Evolutionary conservation across 163 green algal species (phyloP).

Genomic region (Volvox carteri): DNA sequence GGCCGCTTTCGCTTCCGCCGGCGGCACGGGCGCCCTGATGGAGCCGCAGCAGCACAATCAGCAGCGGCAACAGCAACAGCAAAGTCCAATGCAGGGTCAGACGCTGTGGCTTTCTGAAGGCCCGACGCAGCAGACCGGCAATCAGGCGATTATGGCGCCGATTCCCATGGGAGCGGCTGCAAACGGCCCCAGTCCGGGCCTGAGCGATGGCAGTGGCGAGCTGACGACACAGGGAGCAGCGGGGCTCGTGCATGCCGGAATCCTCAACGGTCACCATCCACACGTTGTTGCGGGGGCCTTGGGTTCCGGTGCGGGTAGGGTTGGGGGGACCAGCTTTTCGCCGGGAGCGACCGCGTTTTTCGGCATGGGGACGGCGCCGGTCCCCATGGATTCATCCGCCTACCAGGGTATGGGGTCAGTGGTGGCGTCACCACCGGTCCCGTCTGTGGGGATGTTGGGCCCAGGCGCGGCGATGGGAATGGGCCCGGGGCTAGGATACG

Average conservation of each 20-base stretch:
- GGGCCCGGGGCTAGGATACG: background rate
- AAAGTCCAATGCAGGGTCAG: background rate
- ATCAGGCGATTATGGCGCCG: background rate
- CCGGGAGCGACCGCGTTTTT: background rate
- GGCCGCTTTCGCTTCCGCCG: background rate
- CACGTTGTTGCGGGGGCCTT: no score
- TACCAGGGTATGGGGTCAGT: background rate
- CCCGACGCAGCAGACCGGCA: background rate
- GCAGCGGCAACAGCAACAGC: constrained; percentile 11
- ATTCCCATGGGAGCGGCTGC: background rate
- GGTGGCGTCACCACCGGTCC: background rate
- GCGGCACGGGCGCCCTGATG: background rate
- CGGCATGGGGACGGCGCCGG: background rate
- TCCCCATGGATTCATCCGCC: background rate
- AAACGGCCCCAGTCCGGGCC: background rate
- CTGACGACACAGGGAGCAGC: background rate
- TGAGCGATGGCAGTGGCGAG: background rate
- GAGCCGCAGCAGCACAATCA: constrained; percentile 15
- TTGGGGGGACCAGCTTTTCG: background rate
- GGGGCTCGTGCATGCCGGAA: background rate
- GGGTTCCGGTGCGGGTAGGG: background rate
- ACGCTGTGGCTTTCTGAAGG: background rate
- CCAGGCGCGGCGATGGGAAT: background rate
- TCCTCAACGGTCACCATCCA: background rate
- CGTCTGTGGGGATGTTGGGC: background rate